A percentile compares a stretch with the other conserved stretches of the same genome.
phyloP scores from a whole-genome alignment of 75 land plant genomes.

The Selaginella moellendorffii region DNA sequence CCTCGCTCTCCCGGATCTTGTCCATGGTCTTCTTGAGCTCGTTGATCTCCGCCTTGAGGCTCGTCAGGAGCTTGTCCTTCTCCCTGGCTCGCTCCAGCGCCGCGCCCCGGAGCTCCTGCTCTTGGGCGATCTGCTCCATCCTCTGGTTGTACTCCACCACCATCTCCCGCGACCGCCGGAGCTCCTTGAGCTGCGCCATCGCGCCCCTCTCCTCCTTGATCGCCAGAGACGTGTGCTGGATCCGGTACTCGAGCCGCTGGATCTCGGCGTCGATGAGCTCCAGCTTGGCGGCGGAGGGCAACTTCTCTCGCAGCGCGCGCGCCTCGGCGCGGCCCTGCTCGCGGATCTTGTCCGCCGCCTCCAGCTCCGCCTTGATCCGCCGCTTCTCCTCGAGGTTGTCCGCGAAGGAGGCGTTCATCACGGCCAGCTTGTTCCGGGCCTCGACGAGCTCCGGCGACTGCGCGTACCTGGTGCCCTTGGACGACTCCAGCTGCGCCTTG shows the following conservation, averaged over 20 bases:
- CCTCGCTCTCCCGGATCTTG: slow-evolving; percentile 23
- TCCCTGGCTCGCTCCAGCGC: slow-evolving; percentile 21
- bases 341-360: slow-evolving; percentile 18
- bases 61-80: slow-evolving; percentile 23
- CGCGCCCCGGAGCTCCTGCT: slow-evolving; percentile 13
- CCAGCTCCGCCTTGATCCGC: slow-evolving; percentile 22
- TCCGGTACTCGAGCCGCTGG: slow-evolving; percentile 24
- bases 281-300: slow-evolving; percentile 22
- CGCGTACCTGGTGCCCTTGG: slow-evolving; percentile 15
- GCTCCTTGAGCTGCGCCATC: slow-evolving; percentile 23
- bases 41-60: slow-evolving; percentile 22
- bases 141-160: slow-evolving; percentile 17
- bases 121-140: slow-evolving; percentile 18
- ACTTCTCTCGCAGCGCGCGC: slow-evolving; percentile 16
- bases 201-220: slow-evolving; percentile 29
- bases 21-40: slow-evolving; percentile 16
- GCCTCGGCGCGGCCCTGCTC: slow-evolving; percentile 26
- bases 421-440: slow-evolving; percentile 15
- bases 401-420: slow-evolving; percentile 14
- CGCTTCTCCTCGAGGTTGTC: slow-evolving; percentile 18
- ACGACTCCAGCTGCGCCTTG: slow-evolving; percentile 16
- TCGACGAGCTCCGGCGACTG: slow-evolving; percentile 23
- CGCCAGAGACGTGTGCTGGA: slow-evolving; percentile 24
- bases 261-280: slow-evolving; percentile 39
- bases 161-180: slow-evolving; percentile 26